These are phyloP conservation scores for Nemania sp. DNA, from an alignment of 2,329 filamentous ascomycete genomes.

Conservation along the genomic window DNA sequence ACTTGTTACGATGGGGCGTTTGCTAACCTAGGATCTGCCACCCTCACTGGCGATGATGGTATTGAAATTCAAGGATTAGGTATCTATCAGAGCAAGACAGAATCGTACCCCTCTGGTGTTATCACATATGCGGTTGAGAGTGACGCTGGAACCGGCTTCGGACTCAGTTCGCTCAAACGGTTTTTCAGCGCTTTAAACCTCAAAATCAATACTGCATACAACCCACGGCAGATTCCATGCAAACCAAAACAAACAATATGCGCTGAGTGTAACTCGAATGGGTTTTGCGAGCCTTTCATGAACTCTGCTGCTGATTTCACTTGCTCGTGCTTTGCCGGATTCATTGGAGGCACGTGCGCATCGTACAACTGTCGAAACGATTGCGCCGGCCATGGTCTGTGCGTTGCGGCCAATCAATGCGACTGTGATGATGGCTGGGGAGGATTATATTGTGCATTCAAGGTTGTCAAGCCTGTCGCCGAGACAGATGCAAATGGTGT, in stretches of 20 bases:
- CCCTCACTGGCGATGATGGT: conserved; percentile 44
- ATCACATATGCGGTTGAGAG: conserved; percentile 48
- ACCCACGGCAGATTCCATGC: conserved; percentile 38
- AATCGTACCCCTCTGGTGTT: conserved; percentile 43
- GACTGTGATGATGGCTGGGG: conserved; percentile 48
- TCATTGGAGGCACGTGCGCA: conserved; percentile 41
- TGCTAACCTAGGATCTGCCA: conserved; percentile 42
- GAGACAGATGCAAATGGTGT: conserved; percentile 50
- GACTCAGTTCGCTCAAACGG: conserved; percentile 43
- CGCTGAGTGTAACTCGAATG: conserved; percentile 42
- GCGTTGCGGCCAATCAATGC: conserved; percentile 47
- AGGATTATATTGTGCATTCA: conserved; percentile 50
- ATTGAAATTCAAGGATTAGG: conserved; percentile 48
- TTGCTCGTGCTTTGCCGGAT: conserved; percentile 51
- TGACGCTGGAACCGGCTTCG: conserved; percentile 45
- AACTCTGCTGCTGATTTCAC: conserved; percentile 8
- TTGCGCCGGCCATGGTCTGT: conserved; percentile 48
- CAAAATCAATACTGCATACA: conserved; percentile 43
- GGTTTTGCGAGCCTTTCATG: conserved; percentile 41
- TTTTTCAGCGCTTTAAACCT: conserved; percentile 41
- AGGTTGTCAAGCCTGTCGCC: conserved; percentile 45
- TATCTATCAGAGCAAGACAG: conserved; percentile 44
- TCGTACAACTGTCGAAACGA: conserved; percentile 44
- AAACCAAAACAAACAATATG: conserved; percentile 38
- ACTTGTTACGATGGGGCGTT: conserved; percentile 45